phyloP scores from a whole-genome alignment of 768 basidiomycete genomes.

The Terana coerulea region DNA sequence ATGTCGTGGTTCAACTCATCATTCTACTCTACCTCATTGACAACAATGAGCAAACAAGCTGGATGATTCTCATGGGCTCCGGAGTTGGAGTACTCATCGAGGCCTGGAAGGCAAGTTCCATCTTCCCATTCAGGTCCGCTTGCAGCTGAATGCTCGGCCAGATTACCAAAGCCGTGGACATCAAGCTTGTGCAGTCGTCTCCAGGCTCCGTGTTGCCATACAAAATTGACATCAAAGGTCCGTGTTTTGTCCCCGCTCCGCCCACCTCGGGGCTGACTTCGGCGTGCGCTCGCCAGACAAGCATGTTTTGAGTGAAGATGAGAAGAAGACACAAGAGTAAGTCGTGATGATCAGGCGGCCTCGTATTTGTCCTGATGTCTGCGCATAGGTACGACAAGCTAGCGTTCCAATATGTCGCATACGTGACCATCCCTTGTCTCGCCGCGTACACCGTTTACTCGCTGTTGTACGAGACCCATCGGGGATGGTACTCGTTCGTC shows the following conservation, averaged over 20 bases:
- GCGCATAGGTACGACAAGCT: constrained; percentile 74
- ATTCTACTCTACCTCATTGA: constrained; percentile 92
- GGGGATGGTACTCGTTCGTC: constrained; percentile 95
- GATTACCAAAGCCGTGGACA: constrained; percentile 91
- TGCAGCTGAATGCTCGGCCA: constrained; percentile 25
- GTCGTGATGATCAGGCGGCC: constrained; percentile 24
- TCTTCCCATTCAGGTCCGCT: neutral
- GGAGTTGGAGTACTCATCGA: constrained; percentile 81
- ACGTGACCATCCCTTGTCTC: constrained; percentile 79
- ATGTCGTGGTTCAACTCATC: constrained; percentile 89
- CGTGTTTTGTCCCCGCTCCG: constrained; percentile 16
- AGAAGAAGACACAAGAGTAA: constrained; percentile 96
- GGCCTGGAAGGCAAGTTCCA: constrained; percentile 79
- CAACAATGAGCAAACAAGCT: constrained; percentile 92
- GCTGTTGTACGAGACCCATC: constrained; percentile 77
- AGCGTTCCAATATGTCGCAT: constrained; percentile 94
- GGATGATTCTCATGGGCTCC: constrained; percentile 94
- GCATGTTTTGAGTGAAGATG: constrained; percentile 93
- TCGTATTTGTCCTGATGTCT: neutral
- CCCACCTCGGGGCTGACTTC: constrained; percentile 11
- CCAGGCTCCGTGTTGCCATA: constrained; percentile 74
- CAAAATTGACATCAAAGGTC: constrained; percentile 77
- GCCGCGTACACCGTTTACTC: constrained; percentile 77
- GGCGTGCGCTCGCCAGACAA: constrained; percentile 55
- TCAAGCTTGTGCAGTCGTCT: constrained; percentile 58